Evolutionary conservation across 2,329 filamentous ascomycete genomes (phyloP).

Genomic region (Microsporum canis): DNA sequence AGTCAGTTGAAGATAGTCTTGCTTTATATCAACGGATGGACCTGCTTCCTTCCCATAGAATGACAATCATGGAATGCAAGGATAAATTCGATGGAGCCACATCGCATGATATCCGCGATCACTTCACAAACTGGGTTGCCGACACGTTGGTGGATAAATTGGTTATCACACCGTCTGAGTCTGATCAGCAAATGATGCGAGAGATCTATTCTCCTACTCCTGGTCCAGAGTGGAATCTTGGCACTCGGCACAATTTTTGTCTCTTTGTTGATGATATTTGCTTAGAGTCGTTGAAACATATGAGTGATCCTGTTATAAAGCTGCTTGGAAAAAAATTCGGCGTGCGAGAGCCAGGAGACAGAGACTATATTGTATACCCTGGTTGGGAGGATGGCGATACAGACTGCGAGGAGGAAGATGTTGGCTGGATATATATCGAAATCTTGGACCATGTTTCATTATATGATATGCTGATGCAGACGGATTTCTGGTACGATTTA

Average conservation of each 20-base stretch:
- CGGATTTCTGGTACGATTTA: neutral
- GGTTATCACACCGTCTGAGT: neutral
- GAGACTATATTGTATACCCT: conserved; percentile 11
- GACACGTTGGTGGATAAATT: neutral
- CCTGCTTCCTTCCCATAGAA: neutral
- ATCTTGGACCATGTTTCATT: neutral
- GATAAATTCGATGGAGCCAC: neutral
- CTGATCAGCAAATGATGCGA: neutral
- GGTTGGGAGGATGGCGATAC: conserved; percentile 14
- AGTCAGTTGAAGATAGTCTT: neutral
- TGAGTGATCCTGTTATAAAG: conserved; percentile 12
- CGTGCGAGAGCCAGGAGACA: conserved; percentile 6
- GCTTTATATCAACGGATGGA: neutral
- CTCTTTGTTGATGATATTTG: conserved; percentile 16
- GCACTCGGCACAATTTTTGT: conserved; percentile 13
- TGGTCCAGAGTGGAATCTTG: neutral
- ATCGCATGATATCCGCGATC: neutral
- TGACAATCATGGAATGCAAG: neutral
- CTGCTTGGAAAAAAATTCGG: conserved; percentile 11
- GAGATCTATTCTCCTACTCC: neutral
- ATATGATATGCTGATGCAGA: conserved; percentile 2
- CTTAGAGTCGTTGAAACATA: conserved; percentile 14
- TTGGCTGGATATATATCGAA: conserved; percentile 15
- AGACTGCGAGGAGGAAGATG: conserved; percentile 12
- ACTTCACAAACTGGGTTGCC: conserved; percentile 1